Percentiles rank a stretch among this genome's conserved stretches.
These are phyloP conservation scores for Fusarium subtropicale DNA, from an alignment of 2,329 filamentous ascomycete species.

Conservation along the genomic window DNA sequence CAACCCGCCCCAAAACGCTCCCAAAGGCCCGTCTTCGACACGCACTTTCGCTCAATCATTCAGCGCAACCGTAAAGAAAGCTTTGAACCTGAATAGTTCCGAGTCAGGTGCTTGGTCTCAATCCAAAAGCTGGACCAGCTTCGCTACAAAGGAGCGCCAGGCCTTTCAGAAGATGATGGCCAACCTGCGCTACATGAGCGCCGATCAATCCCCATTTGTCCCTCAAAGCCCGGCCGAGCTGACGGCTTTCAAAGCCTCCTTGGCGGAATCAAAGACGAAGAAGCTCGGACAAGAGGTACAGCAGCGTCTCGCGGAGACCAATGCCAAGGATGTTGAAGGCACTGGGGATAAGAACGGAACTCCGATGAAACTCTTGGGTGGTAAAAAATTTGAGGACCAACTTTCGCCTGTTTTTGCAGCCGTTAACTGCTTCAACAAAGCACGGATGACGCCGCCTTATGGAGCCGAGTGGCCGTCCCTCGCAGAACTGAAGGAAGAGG, in stretches of 20 bases:
- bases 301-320: slow-evolving; percentile 38
- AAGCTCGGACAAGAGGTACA: slow-evolving; percentile 45
- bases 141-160: slow-evolving; percentile 50
- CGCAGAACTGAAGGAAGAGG: slow-evolving; percentile 53
- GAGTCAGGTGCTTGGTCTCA: slow-evolving; percentile 53
- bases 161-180: slow-evolving; percentile 52
- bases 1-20: slow-evolving; percentile 20
- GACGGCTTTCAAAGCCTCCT: slow-evolving; percentile 49
- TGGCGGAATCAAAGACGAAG: slow-evolving; percentile 45
- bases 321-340: slow-evolving; percentile 24
- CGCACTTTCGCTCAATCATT: slow-evolving; percentile 18
- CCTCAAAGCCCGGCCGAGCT: slow-evolving; percentile 53
- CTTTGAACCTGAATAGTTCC: not conserved
- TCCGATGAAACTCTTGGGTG: slow-evolving; percentile 43
- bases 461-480: slow-evolving; percentile 52
- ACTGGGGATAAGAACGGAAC: slow-evolving; percentile 6
- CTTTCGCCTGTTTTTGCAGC: slow-evolving; percentile 52
- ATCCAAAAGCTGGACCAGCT: slow-evolving; percentile 56
- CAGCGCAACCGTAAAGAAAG: slow-evolving; percentile 19
- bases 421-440: slow-evolving; percentile 51
- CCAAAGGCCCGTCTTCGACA: slow-evolving; percentile 20
- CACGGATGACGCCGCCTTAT: slow-evolving; percentile 21
- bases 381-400: slow-evolving; percentile 46
- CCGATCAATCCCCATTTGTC: slow-evolving; percentile 53
- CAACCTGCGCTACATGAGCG: slow-evolving; percentile 53